Base-by-base conservation (phyloP, 768 basidiomycete genomes). In the Suillus spraguei region DNA sequence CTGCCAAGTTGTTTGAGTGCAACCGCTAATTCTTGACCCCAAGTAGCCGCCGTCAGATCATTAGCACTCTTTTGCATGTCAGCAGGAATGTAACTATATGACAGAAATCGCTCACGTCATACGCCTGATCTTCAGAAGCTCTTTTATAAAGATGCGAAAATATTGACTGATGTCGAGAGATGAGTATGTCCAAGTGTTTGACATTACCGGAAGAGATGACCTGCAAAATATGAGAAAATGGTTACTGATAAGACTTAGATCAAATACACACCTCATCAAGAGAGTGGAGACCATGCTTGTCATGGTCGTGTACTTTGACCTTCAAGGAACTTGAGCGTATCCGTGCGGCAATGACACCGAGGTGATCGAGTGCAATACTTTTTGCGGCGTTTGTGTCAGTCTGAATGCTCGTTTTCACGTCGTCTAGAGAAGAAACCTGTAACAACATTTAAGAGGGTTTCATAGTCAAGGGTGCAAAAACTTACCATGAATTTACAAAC, bases 331-430 rank as follows among this genome's bases (percentile, higher is more conserved):
- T 88, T 0, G 84, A 77, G 38, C 91, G 84, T 47, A 99, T 83
- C 47, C 87, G 85, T 5, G 95, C 91, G 28, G 92, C 95, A 60
- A 99, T 93, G n/a, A 89, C 83, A 11, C 97, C 97, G 0, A 99
- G 80, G 75, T 99, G 94, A 71, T 99, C 97, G 41, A 99, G 80
- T 0, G 95, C 93, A 66, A 97, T 88, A 1, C 87, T 88, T 74
- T 95, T 97, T 0, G 90, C 88, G 0, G 94, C 93, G 68, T 92
- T 95, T 42, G 82, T 86, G 70, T 99, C 97, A 32, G 79, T 78
- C 41, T 83, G 78, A 17, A 78, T 80, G 17, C 81, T 81, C 6
- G 85, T 83, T 70, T 94, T 95, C 42, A 89, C 81, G 68, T 97
- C 95, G 62, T 95, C 91, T 35, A 98, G 77, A 0, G 90, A 90